Base-by-base conservation (phyloP, 2,329 filamentous ascomycete species). In the Penicillium crustosum region DNA sequence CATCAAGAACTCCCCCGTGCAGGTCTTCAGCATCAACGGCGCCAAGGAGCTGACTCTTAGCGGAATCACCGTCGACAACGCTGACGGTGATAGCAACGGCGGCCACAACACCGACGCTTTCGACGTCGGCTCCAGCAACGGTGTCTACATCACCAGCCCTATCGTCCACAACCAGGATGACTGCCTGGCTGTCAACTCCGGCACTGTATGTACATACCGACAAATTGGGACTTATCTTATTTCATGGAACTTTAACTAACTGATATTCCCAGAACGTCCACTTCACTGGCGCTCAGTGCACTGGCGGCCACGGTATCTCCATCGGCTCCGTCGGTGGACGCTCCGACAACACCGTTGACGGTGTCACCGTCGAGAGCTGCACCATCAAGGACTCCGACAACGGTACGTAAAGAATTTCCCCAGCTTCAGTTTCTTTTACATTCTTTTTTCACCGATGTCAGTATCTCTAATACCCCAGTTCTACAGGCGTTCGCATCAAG, bases 291-390 rank as follows among this genome's bases (percentile, higher is more conserved):
- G 69, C 66, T 45, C 61, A 68, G 42, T 71, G 69, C 62, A 68
- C 66, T 51, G 68, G 69, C 31, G 69, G 69, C 21, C 63, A 62
- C 74, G 39, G 83, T 52, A 73, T 87, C 17, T 82, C 80, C 56
- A 84, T 87, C 64, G 83, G 83, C 50, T 83, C 81, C 6, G 81
- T 86, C 15, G 83, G 83, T 41, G 82, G 82, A 15, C 81, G 82
- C 51, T 68, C 64, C 49, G 73, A 84, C 72, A 86, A 86, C 74
- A 71, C 65, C 7, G 84, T 87, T 50, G 68, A 78, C 23, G 79
- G 76, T 53, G 77, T 87, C 17, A 75, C 73, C 25, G 81, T 87
- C 62, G 68, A 76, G 39, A 73, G 78, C 58, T 79, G 76, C 15
- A 77, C 71, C 23, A 77, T 86, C 61, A 69, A 63, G 56, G 73